Percentiles rank a stretch among this genome's conserved stretches.
phyloP scores from a whole-genome alignment of 352 stramenopile genomes.

The Phytopythium sindhum region DNA sequence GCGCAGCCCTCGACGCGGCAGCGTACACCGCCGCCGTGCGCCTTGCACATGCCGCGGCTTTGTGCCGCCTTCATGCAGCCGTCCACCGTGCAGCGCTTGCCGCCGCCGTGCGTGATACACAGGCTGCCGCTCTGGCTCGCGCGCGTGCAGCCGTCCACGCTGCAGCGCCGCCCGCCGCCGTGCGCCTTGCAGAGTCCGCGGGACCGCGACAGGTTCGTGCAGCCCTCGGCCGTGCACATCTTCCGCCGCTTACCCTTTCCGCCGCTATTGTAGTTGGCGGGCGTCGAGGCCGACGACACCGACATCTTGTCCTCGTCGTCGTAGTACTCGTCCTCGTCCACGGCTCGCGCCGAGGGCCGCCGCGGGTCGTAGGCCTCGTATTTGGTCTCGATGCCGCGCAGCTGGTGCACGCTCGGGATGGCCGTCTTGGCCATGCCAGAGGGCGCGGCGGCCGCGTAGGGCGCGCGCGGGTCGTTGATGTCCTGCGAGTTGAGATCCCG shows the following conservation, averaged over 20 bases:
- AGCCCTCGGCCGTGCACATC: constrained; percentile 77
- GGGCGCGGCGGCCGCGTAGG: not conserved
- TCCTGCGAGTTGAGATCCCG: constrained; percentile 76
- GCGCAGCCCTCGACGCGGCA: constrained; percentile 78
- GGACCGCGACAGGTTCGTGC: constrained; percentile 72
- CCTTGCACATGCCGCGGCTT: constrained; percentile 82
- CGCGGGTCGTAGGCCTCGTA: constrained; percentile 1
- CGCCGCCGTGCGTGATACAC: constrained; percentile 80
- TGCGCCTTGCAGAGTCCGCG: constrained; percentile 78
- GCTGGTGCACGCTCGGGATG: constrained; percentile 5
- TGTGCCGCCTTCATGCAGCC: constrained; percentile 77
- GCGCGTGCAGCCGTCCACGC: constrained; percentile 72
- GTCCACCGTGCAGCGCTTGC: constrained; percentile 80
- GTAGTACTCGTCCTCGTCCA: constrained; percentile 15
- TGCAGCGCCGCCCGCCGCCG: constrained; percentile 70
- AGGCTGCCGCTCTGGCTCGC: constrained; percentile 78
- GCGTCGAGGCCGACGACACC: constrained; percentile 13
- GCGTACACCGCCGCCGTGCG: constrained; percentile 75
- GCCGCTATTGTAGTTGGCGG: constrained; percentile 5
- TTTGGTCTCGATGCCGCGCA: constrained; percentile 8
- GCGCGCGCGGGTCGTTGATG: constrained; percentile 14
- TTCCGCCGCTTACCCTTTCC: constrained; percentile 70
- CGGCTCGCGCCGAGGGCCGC: not conserved
- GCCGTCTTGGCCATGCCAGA: not conserved
- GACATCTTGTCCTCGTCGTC: constrained; percentile 21